These are phyloP conservation scores for Jimgerdemannia lactiflua DNA, from an alignment of 192 early-diverging fungal genomes.

Conservation along the genomic window DNA sequence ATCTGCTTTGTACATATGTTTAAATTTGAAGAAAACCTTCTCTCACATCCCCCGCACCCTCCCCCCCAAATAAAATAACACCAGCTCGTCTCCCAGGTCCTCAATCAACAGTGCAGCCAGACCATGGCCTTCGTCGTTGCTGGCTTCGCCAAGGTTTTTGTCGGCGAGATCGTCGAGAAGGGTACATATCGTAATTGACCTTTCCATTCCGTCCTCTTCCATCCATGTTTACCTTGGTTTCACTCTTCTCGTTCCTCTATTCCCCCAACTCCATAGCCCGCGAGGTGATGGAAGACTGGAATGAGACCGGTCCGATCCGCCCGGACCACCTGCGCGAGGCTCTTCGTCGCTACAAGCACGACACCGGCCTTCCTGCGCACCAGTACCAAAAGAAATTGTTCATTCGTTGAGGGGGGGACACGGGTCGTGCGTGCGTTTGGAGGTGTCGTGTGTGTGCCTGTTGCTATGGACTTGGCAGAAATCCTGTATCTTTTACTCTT, in stretches of 20 bases:
- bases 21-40: neutral
- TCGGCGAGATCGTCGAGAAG: constrained; percentile 86
- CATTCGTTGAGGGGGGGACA: neutral
- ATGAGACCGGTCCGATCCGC: constrained; percentile 66
- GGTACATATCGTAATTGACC: constrained; percentile 27
- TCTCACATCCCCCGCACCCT: neutral
- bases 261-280: constrained; percentile 45
- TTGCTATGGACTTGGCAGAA: no score
- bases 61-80: neutral
- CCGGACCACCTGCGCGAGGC: constrained; percentile 90
- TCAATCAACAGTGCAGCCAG: constrained; percentile 69
- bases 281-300: constrained; percentile 72
- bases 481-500: no score
- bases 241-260: neutral
- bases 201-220: neutral
- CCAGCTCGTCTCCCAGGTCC: constrained; percentile 56
- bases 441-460: no score
- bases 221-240: neutral
- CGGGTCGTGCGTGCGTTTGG: neutral
- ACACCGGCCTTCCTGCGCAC: constrained; percentile 21
- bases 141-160: constrained; percentile 89
- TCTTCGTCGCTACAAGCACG: constrained; percentile 68
- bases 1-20: neutral
- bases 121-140: constrained; percentile 81
- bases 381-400: constrained; percentile 30